These are phyloP conservation scores for Tripterygium wilfordii DNA, from an alignment of 177 flowering plant species.

Conservation along the genomic window DNA sequence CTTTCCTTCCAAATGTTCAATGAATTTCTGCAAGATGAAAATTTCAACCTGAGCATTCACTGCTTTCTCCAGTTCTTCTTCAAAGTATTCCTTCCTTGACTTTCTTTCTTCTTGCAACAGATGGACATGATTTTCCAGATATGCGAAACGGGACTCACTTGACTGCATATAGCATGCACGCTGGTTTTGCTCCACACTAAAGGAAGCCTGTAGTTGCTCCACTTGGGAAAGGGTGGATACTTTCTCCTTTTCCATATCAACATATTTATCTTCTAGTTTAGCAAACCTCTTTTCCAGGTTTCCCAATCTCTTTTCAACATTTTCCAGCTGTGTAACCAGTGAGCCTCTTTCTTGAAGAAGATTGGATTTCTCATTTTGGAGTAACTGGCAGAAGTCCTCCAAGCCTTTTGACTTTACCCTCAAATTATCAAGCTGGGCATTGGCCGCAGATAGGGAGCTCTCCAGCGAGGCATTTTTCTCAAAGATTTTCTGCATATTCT, in stretches of 20 bases:
- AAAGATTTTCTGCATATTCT: slow-evolving; percentile 46
- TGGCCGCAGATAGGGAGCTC: slow-evolving; percentile 46
- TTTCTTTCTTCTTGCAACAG: slow-evolving; percentile 50
- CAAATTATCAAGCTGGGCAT: slow-evolving; percentile 51
- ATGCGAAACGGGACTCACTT: slow-evolving; percentile 40
- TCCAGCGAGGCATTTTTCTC: slow-evolving; percentile 49
- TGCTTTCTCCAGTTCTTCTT: slow-evolving; percentile 66
- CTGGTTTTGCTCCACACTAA: slow-evolving; percentile 54
- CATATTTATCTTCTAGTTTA: slow-evolving; percentile 50
- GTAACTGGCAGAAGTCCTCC: slow-evolving; percentile 54
- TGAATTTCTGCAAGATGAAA: slow-evolving; percentile 62
- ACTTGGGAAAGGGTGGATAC: slow-evolving; percentile 35
- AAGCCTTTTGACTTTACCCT: slow-evolving; percentile 47
- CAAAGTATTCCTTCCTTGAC: slow-evolving; percentile 53
- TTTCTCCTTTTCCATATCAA: slow-evolving; percentile 59
- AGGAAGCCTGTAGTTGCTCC: slow-evolving; percentile 42
- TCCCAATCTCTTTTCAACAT: slow-evolving; percentile 40
- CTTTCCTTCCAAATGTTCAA: slow-evolving; percentile 64
- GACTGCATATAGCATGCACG: slow-evolving; percentile 31
- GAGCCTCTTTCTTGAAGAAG: slow-evolving; percentile 47
- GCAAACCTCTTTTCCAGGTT: slow-evolving; percentile 45
- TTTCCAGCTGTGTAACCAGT: slow-evolving; percentile 38
- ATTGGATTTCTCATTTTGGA: slow-evolving; percentile 45
- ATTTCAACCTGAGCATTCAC: slow-evolving; percentile 72
- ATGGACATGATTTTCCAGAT: slow-evolving; percentile 46